Conservation (phyloP, 2,329 filamentous ascomycete species). For the Aspergillus brunneoviolaceus region DNA sequence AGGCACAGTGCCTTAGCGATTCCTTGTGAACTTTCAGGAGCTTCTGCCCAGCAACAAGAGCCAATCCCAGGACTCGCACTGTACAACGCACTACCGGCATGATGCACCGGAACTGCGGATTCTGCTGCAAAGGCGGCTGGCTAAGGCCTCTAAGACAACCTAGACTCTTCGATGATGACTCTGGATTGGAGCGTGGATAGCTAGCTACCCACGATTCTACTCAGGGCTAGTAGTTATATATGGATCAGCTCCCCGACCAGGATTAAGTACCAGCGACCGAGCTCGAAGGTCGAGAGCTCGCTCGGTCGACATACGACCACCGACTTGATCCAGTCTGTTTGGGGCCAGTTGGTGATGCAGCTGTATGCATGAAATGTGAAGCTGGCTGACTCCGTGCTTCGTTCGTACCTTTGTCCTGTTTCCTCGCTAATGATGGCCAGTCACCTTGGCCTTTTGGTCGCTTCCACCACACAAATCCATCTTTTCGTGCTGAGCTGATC, state of each 20-base stretch:
- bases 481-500: background rate
- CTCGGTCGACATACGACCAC: background rate
- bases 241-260: background rate
- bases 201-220: background rate
- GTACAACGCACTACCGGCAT: constrained; percentile 7
- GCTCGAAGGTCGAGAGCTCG: background rate
- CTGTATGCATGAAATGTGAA: constrained; percentile 3
- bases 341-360: constrained; percentile 23
- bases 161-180: constrained; percentile 3
- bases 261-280: background rate
- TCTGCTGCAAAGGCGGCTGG: constrained; percentile 10
- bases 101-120: constrained; percentile 14
- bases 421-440: background rate
- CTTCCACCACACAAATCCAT: background rate
- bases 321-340: constrained; percentile 22
- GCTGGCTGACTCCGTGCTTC: background rate
- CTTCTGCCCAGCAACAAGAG: background rate
- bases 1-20: constrained; percentile 9
- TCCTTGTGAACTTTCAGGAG: background rate
- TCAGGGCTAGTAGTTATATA: background rate
- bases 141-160: constrained; percentile 8
- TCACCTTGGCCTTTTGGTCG: background rate
- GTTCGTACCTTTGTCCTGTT: constrained; percentile 12
- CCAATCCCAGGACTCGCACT: constrained; percentile 2
- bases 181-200: background rate